phyloP scores from a whole-genome alignment of 2,329 filamentous ascomycete species.

The Peltaster fructicola region DNA sequence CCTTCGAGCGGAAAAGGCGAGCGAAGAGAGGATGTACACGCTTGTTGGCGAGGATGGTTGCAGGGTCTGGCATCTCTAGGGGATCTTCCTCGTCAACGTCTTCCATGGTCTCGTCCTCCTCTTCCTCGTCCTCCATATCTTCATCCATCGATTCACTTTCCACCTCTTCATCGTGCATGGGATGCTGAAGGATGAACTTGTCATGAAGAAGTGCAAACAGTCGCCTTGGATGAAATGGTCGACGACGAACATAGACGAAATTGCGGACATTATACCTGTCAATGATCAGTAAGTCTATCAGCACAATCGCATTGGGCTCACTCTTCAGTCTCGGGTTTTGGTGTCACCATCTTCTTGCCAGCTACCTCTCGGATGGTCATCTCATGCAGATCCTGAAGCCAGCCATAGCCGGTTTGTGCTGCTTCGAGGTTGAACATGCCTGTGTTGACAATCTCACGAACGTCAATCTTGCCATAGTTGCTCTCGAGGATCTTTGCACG shows the following conservation, averaged over 20 bases:
- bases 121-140: slow-evolving; percentile 9
- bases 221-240: slow-evolving; percentile 24
- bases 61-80: slow-evolving; percentile 12
- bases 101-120: slow-evolving; percentile 9
- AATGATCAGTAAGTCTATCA: background rate
- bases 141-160: slow-evolving; percentile 16
- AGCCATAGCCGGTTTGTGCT: slow-evolving; percentile 48
- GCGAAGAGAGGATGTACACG: slow-evolving; percentile 34
- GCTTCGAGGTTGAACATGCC: slow-evolving; percentile 46
- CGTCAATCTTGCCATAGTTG: slow-evolving; percentile 40
- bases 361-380: slow-evolving; percentile 45
- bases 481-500: slow-evolving; percentile 46
- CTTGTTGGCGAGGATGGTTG: slow-evolving; percentile 37
- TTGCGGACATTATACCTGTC: slow-evolving; percentile 47
- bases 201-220: slow-evolving; percentile 25
- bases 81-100: slow-evolving; percentile 11
- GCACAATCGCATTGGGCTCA: slow-evolving; percentile 14
- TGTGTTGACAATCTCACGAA: slow-evolving; percentile 47
- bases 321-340: slow-evolving; percentile 55
- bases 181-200: slow-evolving; percentile 26
- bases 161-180: slow-evolving; percentile 19
- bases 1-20: slow-evolving; percentile 45
- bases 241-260: slow-evolving; percentile 47
- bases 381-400: slow-evolving; percentile 51
- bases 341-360: slow-evolving; percentile 37